Evolutionary conservation across 164 flowering plant species (phyloP), one percentile per base, ranked within the genome.

Genomic region (Berberis thunbergii): DNA sequence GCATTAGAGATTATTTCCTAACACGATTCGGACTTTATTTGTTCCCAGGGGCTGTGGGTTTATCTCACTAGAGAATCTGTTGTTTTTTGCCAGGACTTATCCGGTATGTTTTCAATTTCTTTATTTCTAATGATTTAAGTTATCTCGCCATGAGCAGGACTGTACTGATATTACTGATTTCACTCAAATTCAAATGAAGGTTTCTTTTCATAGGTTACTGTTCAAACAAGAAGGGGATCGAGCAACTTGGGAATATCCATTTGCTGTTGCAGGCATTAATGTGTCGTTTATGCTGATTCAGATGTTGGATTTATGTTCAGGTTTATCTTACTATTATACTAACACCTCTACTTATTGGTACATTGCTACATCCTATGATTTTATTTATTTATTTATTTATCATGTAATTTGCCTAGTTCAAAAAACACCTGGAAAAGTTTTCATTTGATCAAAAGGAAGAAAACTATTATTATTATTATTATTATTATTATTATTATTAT

Each of bases 191-290:
- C 80, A 73, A 82, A 81, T 87, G 85, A 84, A 94, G 99, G 81
- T 75, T 78, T 79, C 87, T 76, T 94, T 89, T 72, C 90, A 72
- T 73, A 87, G 96, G 90, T 80, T 95, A 69, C 71, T 95, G 67
- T 80, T 81, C 70, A 95, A 91, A 74, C 76, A 75, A 73, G 85
- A 67, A 12, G 99, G 99, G 41, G 63, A 77, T 11, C 77, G 99
- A 67, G 90, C 99, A 54, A 77, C 80, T 8, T 91, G 98, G 98
- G 96, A 91, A 69, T 91, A 91, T 66, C 98, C 98, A 11, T 89
- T 95, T 76, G 99, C 99, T 70, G 99, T 86, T 77, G 99, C 99
- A 57, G 99, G 99, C 69, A 87, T 95, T 64, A 95, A 95, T 60
- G 72, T 95, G 4, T 72, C 99, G 54, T 91, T 80, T 68, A 91